Evolutionary conservation across 768 basidiomycete genomes (phyloP).

Genomic region (Boletus vermiculosoides): DNA sequence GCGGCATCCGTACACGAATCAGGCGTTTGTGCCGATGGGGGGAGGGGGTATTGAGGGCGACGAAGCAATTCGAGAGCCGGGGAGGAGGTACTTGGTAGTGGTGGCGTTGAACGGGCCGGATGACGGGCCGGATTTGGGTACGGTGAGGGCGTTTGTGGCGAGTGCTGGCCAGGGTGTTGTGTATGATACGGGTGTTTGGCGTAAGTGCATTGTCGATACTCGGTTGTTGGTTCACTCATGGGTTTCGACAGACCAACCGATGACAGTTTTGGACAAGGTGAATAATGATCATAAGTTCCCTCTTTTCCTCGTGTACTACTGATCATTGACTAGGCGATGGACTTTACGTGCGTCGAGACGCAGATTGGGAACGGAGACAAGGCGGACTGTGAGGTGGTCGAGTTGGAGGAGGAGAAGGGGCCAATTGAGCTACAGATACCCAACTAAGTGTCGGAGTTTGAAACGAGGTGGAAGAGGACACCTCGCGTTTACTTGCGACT

Average conservation of each 20-base stretch:
- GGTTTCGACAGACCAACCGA: slow-evolving; percentile 75
- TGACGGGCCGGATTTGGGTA: slow-evolving; percentile 73
- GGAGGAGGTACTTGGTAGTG: slow-evolving; percentile 72
- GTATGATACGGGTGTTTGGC: slow-evolving; percentile 86
- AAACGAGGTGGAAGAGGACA: slow-evolving; percentile 14
- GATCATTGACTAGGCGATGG: slow-evolving; percentile 52
- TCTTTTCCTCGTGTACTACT: neutral
- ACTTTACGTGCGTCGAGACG: slow-evolving; percentile 89
- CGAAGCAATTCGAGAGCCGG: slow-evolving; percentile 46
- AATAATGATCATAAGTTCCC: neutral
- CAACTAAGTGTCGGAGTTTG: slow-evolving; percentile 27
- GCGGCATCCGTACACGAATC: slow-evolving; percentile 85
- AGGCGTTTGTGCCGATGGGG: slow-evolving; percentile 95
- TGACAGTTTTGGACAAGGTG: slow-evolving; percentile 77
- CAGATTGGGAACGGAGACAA: slow-evolving; percentile 79
- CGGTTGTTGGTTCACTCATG: slow-evolving; percentile 2
- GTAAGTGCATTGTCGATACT: slow-evolving; percentile 49
- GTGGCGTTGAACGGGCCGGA: slow-evolving; percentile 78
- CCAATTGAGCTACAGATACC: neutral
- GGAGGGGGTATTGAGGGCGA: slow-evolving; percentile 43
- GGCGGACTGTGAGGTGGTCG: slow-evolving; percentile 85
- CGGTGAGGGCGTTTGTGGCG: slow-evolving; percentile 80
- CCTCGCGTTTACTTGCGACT: slow-evolving; percentile 12
- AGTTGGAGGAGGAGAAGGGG: slow-evolving; percentile 31
- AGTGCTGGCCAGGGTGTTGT: slow-evolving; percentile 80